Evolutionary conservation across 179 eudicot genomes (phyloP), one percentile per base, ranked within the genome.

Genomic region (Silene noctiflora): DNA sequence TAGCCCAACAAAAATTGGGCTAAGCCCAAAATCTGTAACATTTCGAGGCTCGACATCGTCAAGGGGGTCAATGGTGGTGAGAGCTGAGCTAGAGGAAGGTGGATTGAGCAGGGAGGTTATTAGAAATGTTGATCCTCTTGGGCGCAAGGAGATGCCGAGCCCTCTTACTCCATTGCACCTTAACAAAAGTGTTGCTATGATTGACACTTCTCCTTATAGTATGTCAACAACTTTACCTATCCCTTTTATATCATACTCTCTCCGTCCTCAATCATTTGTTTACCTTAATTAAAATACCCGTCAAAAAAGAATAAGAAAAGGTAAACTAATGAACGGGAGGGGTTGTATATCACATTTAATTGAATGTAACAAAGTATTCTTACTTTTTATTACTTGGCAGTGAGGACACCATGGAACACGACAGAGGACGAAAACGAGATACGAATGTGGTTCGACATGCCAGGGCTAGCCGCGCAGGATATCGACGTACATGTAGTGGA

Each of bases 371-470:
- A n/a, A n/a, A n/a, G n/a, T n/a, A n/a, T n/a, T n/a, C n/a, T n/a
- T n/a, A n/a, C n/a, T n/a, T n/a, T n/a, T n/a, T n/a, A n/a, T 27
- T 27, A 27, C 4, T 24, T 29, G 8, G 33, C 73, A 78, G 81
- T 73, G 58, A 75, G 63, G 10, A 33, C 81, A 5, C 77, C 81
- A 21, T 66, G 73, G 73, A 66, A 44, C 61, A 66, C 60, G 3
- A 73, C 61, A 0, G 81, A 78, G 67, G 81, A 78, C 13, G 81
- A 78, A 0, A 58, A 16, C 19, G 76, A 65, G 73, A 27, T 78
- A 58, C 67, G 46, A 60, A 68, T 78, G 68, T 55, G 77, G 67
- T 25, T 78, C 31, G 81, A 78, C 81, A 20, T 78, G 77, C 81
- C 81, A 0, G 81, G 81, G 33, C 12, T 78, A 4, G 68, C 53